Conservation (phyloP, 306 rosid species). For the Gastrolobium bilobum region DNA sequence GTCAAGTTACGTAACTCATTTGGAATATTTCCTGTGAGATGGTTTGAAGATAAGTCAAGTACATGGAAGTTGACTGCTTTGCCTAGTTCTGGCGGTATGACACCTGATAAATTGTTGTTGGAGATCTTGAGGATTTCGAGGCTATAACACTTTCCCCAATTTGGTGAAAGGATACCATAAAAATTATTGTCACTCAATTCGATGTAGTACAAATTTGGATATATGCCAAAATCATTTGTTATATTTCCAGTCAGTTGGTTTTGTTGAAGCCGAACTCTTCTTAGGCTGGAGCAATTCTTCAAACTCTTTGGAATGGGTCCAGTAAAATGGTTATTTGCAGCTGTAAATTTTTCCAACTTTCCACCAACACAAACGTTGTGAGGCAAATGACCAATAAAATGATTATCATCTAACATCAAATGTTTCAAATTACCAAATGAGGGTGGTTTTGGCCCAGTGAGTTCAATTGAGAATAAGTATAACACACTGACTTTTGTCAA, state of each 20-base stretch:
- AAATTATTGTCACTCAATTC: slow-evolving; percentile 45
- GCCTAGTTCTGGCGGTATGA: slow-evolving; percentile 34
- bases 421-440: neutral
- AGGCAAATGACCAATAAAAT: slow-evolving; percentile 40
- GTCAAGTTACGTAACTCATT: slow-evolving; percentile 39
- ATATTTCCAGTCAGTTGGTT: slow-evolving; percentile 51
- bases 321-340: neutral
- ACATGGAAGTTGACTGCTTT: slow-evolving; percentile 35
- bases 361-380: slow-evolving; percentile 36
- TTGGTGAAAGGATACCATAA: slow-evolving; percentile 39
- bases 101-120: slow-evolving; percentile 40
- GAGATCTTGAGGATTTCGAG: neutral
- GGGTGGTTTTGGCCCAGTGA: slow-evolving; percentile 3
- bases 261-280: slow-evolving; percentile 34
- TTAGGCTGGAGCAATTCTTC: slow-evolving; percentile 37
- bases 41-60: slow-evolving; percentile 46
- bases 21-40: slow-evolving; percentile 47
- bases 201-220: slow-evolving; percentile 36
- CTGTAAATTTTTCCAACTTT: neutral
- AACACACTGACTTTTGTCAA: neutral
- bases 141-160: slow-evolving; percentile 30
- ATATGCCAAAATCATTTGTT: slow-evolving; percentile 42
- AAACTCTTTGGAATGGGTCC: slow-evolving; percentile 39
- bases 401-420: neutral
- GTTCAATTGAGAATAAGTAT: neutral